A percentile compares a stretch with the other conserved stretches of the same genome.
These are phyloP conservation scores for Neoascochyta sp. DNA, from an alignment of 2,329 filamentous ascomycete species.

Conservation along the genomic window DNA sequence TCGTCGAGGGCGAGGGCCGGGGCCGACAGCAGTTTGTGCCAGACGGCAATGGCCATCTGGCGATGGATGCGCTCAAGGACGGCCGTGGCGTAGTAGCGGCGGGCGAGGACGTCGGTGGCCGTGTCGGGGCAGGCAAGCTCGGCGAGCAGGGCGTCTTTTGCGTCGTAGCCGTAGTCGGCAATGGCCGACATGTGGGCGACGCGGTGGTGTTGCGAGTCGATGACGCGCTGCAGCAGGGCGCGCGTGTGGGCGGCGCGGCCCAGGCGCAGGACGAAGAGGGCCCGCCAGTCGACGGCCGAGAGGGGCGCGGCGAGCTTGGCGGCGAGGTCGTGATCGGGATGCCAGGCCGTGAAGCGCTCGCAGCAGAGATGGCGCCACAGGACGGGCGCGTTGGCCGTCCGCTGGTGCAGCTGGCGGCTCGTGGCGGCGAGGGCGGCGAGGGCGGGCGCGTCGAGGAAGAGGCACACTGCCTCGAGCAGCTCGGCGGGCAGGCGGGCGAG, in stretches of 20 bases:
- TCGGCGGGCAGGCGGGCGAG: conserved; percentile 66
- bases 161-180: conserved; percentile 73
- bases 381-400: conserved; percentile 67
- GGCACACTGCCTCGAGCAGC: conserved; percentile 74
- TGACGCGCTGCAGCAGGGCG: conserved; percentile 59
- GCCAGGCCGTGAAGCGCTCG: conserved; percentile 70
- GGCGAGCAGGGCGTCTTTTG: conserved; percentile 74
- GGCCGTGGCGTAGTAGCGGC: conserved; percentile 70
- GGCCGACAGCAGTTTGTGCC: conserved; percentile 57
- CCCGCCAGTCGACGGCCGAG: conserved; percentile 68
- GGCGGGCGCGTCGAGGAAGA: conserved; percentile 53
- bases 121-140: conserved; percentile 60
- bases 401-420: conserved; percentile 60
- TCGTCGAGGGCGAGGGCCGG: conserved; percentile 63
- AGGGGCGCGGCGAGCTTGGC: conserved; percentile 44
- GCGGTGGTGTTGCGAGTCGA: conserved; percentile 67
- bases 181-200: conserved; percentile 68
- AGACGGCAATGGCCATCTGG: conserved; percentile 71
- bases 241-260: conserved; percentile 34
- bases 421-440: conserved; percentile 55
- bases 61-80: conserved; percentile 78
- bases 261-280: conserved; percentile 38
- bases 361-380: conserved; percentile 78
- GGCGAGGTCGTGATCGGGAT: conserved; percentile 42
- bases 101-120: conserved; percentile 70